Conservation (phyloP, 352 stramenopile species). For the Phytopythium mirpurense region DNA sequence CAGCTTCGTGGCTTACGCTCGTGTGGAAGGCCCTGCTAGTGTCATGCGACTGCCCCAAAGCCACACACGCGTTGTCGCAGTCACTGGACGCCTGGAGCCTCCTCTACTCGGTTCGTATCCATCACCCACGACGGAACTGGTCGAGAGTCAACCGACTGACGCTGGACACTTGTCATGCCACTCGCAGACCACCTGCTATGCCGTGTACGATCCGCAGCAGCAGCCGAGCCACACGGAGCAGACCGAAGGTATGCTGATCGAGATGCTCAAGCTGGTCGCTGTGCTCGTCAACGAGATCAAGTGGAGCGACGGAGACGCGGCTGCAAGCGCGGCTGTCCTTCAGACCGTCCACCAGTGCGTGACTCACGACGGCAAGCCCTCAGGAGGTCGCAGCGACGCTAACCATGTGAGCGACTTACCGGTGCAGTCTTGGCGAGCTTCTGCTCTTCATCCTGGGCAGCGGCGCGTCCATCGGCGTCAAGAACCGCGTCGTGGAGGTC, state of each 20-base stretch:
- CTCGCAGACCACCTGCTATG: slow-evolving; percentile 41
- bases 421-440: slow-evolving; percentile 31
- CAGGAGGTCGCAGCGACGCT: no score
- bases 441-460: slow-evolving; percentile 34
- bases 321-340: slow-evolving; percentile 21
- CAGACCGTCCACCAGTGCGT: slow-evolving; percentile 18
- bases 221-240: not conserved
- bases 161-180: not conserved
- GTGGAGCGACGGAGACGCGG: slow-evolving; percentile 32
- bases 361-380: no score
- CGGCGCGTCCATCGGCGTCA: slow-evolving; percentile 35
- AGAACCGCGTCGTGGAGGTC: slow-evolving; percentile 59
- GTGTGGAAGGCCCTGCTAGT: slow-evolving; percentile 60
- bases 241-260: slow-evolving; percentile 20
- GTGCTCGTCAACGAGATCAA: slow-evolving; percentile 54
- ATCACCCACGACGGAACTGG: not conserved
- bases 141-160: not conserved
- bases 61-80: slow-evolving; percentile 19
- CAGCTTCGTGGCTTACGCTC: slow-evolving; percentile 39
- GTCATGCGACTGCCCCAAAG: slow-evolving; percentile 31
- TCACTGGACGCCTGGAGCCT: slow-evolving; percentile 36
- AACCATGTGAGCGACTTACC: not conserved
- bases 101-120: slow-evolving; percentile 24
- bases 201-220: slow-evolving; percentile 8
- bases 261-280: slow-evolving; percentile 52